Percentiles rank a stretch among this genome's conserved stretches.
phyloP scores from a whole-genome alignment of 2,329 filamentous ascomycete genomes.

The Knoxdaviesia capensis region DNA sequence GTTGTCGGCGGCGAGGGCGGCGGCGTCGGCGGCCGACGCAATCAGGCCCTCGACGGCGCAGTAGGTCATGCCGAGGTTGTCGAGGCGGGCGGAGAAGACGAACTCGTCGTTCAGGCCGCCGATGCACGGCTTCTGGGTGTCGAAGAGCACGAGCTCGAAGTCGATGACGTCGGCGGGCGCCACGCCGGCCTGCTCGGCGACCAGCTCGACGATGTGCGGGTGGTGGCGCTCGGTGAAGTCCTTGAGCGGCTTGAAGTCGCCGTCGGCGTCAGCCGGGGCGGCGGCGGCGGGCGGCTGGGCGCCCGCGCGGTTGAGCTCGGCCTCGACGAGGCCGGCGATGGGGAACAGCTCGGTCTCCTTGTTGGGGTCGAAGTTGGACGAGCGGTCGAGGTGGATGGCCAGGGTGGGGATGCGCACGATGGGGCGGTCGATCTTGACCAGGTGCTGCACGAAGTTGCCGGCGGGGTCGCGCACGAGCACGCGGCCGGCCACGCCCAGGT shows the following conservation, averaged over 20 bases:
- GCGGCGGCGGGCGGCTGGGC: constrained; percentile 19
- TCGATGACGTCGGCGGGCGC: constrained; percentile 57
- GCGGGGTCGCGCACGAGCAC: constrained; percentile 59
- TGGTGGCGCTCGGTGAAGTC: constrained; percentile 70
- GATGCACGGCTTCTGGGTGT: constrained; percentile 77
- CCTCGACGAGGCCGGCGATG: constrained; percentile 69
- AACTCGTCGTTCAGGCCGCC: constrained; percentile 87
- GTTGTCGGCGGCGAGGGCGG: constrained; percentile 52
- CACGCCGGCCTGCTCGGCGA: constrained; percentile 61
- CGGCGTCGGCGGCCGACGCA: constrained; percentile 44
- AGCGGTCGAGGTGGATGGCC: constrained; percentile 81
- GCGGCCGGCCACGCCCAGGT: constrained; percentile 75
- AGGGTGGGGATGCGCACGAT: constrained; percentile 84
- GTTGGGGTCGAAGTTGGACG: constrained; percentile 77
- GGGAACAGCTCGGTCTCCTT: constrained; percentile 94
- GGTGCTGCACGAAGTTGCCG: constrained; percentile 58
- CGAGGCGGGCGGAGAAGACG: constrained; percentile 85
- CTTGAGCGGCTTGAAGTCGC: constrained; percentile 54
- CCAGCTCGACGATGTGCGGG: constrained; percentile 64
- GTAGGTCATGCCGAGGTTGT: constrained; percentile 94
- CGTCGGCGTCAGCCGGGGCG: constrained; percentile 16
- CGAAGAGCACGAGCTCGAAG: constrained; percentile 93
- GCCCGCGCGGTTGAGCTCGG: constrained; percentile 56
- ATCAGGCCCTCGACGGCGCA: constrained; percentile 77
- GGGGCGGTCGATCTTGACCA: constrained; percentile 79